A percentile compares a stretch with the other conserved stretches of the same genome.
Evolutionary conservation across 495 filamentous ascomycete genomes (phyloP).

Genomic region (Penicillium samsonianum): DNA sequence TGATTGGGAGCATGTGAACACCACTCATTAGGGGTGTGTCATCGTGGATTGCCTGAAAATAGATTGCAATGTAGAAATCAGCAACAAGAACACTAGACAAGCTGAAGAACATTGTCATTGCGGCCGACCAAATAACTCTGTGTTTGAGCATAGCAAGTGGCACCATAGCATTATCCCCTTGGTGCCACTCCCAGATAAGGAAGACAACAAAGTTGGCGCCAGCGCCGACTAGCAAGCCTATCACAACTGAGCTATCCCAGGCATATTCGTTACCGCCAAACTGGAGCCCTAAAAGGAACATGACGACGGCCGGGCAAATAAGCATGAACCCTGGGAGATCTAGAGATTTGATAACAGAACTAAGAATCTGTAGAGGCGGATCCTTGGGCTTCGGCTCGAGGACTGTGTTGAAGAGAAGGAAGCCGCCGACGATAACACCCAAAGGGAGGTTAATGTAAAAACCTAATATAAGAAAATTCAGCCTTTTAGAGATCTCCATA

Average conservation of each 20-base stretch:
- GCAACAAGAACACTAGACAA: constrained; percentile 55
- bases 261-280: constrained; percentile 67
- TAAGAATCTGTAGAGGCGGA: constrained; percentile 9
- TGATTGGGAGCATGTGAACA: constrained; percentile 66
- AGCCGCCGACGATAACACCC: constrained; percentile 51
- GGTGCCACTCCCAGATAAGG: constrained; percentile 57
- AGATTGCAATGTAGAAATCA: constrained; percentile 64
- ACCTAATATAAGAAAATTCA: neutral
- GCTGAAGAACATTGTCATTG: constrained; percentile 22
- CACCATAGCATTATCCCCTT: constrained; percentile 68
- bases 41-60: constrained; percentile 73
- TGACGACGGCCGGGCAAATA: constrained; percentile 47
- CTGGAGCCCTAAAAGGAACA: constrained; percentile 67
- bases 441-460: constrained; percentile 57
- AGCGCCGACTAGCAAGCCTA: constrained; percentile 62
- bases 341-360: constrained; percentile 13
- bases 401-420: constrained; percentile 47
- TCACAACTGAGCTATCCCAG: constrained; percentile 59
- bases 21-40: constrained; percentile 62
- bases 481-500: neutral
- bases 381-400: constrained; percentile 13
- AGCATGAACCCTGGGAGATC: constrained; percentile 25
- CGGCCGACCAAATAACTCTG: constrained; percentile 52
- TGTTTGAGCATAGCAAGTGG: constrained; percentile 64
- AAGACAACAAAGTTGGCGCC: constrained; percentile 59